Conservation (phyloP, 2,329 filamentous ascomycete genomes). For the Zarea fungicola region DNA sequence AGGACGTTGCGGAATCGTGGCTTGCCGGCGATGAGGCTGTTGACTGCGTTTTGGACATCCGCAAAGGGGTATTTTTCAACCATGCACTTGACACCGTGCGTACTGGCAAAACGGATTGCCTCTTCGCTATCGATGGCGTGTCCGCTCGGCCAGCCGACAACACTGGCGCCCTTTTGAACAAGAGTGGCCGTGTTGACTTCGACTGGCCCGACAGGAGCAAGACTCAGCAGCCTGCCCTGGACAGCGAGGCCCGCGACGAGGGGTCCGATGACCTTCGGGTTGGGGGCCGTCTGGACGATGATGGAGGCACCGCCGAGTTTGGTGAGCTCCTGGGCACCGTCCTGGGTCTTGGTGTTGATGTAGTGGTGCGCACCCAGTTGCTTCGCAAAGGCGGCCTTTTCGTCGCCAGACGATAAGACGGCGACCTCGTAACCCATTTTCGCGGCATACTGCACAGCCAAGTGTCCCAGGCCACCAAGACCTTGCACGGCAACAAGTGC, state of each 20-base stretch:
- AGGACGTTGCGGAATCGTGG: conserved; percentile 43
- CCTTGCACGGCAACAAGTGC: conserved; percentile 58
- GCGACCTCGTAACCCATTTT: conserved; percentile 72
- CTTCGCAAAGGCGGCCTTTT: conserved; percentile 62
- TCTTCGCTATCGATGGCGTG: conserved; percentile 59
- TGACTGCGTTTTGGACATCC: conserved; percentile 41
- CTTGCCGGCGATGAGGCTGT: conserved; percentile 35
- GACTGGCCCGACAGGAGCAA: conserved; percentile 46
- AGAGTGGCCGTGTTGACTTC: conserved; percentile 38
- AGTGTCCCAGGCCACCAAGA: conserved; percentile 69
- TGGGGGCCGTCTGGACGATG: conserved; percentile 60
- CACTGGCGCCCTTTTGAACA: conserved; percentile 47
- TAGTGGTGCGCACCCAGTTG: conserved; percentile 40
- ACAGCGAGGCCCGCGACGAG: conserved; percentile 49
- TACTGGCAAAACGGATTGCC: conserved; percentile 59
- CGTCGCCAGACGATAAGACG: conserved; percentile 60
- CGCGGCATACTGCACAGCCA: conserved; percentile 70
- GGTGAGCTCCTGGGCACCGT: conserved; percentile 43
- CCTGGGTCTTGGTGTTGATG: conserved; percentile 46
- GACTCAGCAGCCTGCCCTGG: conserved; percentile 54
- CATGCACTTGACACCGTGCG: conserved; percentile 59
- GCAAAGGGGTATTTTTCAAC: conserved; percentile 59
- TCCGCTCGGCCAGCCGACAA: conserved; percentile 61
- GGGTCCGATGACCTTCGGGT: conserved; percentile 47
- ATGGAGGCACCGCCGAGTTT: conserved; percentile 57